phyloP scores from a whole-genome alignment of 495 filamentous ascomycete genomes.

The Cercophora newfieldiana region DNA sequence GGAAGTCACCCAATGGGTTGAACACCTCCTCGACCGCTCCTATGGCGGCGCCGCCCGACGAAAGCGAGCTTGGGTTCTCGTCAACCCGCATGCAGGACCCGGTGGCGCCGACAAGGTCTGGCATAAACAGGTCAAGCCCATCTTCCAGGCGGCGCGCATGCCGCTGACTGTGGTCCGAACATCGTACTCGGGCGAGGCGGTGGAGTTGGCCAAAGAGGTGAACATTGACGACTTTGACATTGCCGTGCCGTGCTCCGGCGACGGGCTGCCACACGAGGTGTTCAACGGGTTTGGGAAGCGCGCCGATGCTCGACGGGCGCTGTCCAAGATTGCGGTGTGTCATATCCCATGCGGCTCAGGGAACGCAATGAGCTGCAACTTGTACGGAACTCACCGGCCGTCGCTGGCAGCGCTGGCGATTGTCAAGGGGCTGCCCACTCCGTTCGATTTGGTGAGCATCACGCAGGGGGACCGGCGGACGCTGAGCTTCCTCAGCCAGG shows the following conservation, averaged over 20 bases:
- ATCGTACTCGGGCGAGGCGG: slow-evolving; percentile 70
- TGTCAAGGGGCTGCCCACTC: slow-evolving; percentile 79
- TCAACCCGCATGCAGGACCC: slow-evolving; percentile 89
- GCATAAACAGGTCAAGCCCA: slow-evolving; percentile 71
- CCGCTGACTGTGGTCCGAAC: slow-evolving; percentile 75
- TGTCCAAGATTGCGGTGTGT: slow-evolving; percentile 79
- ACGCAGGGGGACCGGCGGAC: slow-evolving; percentile 73
- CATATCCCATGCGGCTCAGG: slow-evolving; percentile 90
- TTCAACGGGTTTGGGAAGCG: slow-evolving; percentile 88
- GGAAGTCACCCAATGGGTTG: slow-evolving; percentile 60
- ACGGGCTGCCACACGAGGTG: slow-evolving; percentile 88
- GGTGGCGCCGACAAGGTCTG: slow-evolving; percentile 75
- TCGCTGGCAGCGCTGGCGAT: slow-evolving; percentile 76
- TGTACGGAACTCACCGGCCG: slow-evolving; percentile 76
- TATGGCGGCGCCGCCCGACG: slow-evolving; percentile 66
- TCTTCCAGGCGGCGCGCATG: slow-evolving; percentile 82
- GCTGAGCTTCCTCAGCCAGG: slow-evolving; percentile 88
- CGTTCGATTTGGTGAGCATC: slow-evolving; percentile 82
- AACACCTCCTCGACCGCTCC: slow-evolving; percentile 62
- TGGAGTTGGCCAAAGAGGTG: slow-evolving; percentile 74
- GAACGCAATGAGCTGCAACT: slow-evolving; percentile 90
- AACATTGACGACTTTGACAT: slow-evolving; percentile 80
- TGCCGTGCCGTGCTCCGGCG: slow-evolving; percentile 86
- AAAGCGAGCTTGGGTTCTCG: slow-evolving; percentile 79
- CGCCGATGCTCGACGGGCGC: slow-evolving; percentile 68